These are phyloP conservation scores for Plicaturopsis crispa DNA, from an alignment of 768 basidiomycete genomes.

Conservation along the genomic window DNA sequence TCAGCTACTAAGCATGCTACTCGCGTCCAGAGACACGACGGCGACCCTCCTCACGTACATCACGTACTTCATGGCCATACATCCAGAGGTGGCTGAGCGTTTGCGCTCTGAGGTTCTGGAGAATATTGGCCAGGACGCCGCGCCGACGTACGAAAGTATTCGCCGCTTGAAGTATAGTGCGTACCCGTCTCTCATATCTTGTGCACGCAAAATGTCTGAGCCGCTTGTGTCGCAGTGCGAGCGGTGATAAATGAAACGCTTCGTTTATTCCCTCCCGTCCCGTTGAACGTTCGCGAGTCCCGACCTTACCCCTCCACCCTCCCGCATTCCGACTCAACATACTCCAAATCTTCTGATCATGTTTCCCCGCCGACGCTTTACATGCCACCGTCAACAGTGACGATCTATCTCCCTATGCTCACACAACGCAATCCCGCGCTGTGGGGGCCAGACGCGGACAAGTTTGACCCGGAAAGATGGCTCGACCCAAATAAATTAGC, in stretches of 20 bases:
- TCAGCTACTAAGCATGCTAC: constrained; percentile 68
- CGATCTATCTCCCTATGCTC: constrained; percentile 55
- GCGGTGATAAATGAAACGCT: constrained; percentile 53
- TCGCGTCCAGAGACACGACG: constrained; percentile 77
- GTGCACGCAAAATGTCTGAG: constrained; percentile 10
- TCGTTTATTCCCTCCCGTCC: constrained; percentile 7
- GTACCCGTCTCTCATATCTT: constrained; percentile 14
- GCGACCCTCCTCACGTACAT: constrained; percentile 62
- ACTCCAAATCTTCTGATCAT: too few relatives aligned
- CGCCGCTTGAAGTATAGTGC: constrained; percentile 60
- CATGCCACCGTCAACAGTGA: constrained; percentile 48
- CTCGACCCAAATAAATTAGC: constrained; percentile 47
- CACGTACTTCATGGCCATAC: constrained; percentile 60
- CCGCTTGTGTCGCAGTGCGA: constrained; percentile 40
- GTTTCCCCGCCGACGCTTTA: constrained; percentile 37
- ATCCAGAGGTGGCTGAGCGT: constrained; percentile 46
- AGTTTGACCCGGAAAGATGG: constrained; percentile 80
- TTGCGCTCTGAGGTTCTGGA: constrained; percentile 56
- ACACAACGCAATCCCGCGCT: constrained; percentile 59
- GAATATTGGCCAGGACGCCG: constrained; percentile 37
- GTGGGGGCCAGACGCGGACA: constrained; percentile 72
- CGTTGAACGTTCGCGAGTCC: constrained; percentile 37
- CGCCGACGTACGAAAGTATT: constrained; percentile 51
- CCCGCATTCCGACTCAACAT: constrained; percentile 45
- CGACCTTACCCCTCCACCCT: constrained; percentile 40